These are phyloP conservation scores for Saccharomyces uvarum DNA, from an alignment of 1,139 yeast species.

Conservation along the genomic window DNA sequence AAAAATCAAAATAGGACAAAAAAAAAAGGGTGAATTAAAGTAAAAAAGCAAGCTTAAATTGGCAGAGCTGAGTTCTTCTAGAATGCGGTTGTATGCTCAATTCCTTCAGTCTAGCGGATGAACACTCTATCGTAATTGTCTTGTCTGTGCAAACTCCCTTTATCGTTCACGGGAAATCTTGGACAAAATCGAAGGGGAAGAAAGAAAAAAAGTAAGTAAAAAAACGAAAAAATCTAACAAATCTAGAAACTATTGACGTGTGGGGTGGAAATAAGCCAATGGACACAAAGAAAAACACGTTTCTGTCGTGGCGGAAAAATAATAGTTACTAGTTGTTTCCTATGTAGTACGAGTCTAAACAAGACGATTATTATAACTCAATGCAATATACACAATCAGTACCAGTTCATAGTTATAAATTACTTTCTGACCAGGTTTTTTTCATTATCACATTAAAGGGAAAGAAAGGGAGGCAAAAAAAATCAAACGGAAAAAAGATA, in stretches of 20 bases:
- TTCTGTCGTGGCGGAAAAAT: not conserved
- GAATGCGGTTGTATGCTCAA: not conserved
- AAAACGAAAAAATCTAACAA: not conserved
- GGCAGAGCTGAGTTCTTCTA: not conserved
- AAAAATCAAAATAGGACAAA: not conserved
- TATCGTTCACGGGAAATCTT: not conserved
- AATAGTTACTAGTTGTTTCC: not conserved
- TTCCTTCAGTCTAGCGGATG: not conserved
- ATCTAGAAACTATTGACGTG: not conserved
- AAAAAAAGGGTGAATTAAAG: conserved; percentile 4
- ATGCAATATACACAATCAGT: not conserved
- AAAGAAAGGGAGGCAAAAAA: not conserved
- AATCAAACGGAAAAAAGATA: not conserved
- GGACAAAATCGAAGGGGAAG: not conserved
- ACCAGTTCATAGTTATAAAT: not conserved
- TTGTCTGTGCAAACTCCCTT: not conserved
- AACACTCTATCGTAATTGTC: not conserved
- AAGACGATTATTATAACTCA: not conserved
- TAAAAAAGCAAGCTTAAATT: not conserved
- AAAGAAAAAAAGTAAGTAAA: not conserved
- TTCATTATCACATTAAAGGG: not conserved
- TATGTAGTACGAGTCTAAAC: not conserved
- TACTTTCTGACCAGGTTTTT: not conserved
- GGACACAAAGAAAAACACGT: not conserved
- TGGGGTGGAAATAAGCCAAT: not conserved